Percentiles rank a stretch among this genome's conserved stretches.
Evolutionary conservation across 768 basidiomycete species (phyloP).

Genomic region (Rhodotorula toruloides): DNA sequence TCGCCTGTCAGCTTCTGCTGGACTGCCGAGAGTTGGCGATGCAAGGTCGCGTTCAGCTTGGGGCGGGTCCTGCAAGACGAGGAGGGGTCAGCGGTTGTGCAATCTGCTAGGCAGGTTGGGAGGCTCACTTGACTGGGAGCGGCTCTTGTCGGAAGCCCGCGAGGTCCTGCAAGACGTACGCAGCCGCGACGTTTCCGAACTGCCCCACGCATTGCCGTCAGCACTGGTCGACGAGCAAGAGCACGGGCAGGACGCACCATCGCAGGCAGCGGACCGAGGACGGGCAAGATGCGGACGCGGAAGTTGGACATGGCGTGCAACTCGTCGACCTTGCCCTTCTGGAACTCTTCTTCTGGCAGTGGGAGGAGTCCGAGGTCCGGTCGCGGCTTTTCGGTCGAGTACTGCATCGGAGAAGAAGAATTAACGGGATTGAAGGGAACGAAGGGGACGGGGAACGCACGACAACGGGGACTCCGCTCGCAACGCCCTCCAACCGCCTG

Average conservation of each 20-base stretch:
- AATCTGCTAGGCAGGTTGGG: no score
- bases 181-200: constrained; percentile 84
- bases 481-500: constrained; percentile 44
- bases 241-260: constrained; percentile 22
- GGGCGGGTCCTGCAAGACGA: constrained; percentile 29
- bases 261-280: constrained; percentile 57
- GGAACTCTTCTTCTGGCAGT: constrained; percentile 82
- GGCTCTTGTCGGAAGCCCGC: constrained; percentile 84
- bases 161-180: constrained; percentile 78
- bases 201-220: background rate
- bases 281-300: constrained; percentile 85
- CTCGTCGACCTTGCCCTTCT: constrained; percentile 82
- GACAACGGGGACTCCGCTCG: constrained; percentile 47
- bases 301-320: constrained; percentile 87
- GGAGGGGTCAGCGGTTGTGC: background rate
- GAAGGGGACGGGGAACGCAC: constrained; percentile 42
- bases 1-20: constrained; percentile 34
- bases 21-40: constrained; percentile 28
- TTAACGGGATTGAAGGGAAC: background rate
- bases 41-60: constrained; percentile 30
- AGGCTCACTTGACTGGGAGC: constrained; percentile 79
- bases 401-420: constrained; percentile 61
- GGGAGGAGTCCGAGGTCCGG: constrained; percentile 82
- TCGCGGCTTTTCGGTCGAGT: constrained; percentile 70
- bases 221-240: background rate